Evolutionary conservation across 2,329 filamentous ascomycete genomes (phyloP).

Genomic region (Fusarium mundagurra): DNA sequence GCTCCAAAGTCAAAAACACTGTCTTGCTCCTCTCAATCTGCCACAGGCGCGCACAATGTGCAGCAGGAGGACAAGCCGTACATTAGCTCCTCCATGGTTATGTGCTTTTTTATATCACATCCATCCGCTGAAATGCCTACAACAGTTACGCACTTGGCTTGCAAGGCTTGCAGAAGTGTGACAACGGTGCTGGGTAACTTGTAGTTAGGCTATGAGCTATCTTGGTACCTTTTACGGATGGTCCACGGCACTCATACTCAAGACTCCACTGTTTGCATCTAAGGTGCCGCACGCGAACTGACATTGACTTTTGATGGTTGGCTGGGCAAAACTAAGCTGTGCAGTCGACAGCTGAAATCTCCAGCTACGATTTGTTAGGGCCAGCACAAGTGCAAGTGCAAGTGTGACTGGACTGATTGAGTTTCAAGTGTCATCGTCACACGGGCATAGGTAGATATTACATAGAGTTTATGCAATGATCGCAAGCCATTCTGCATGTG

Average conservation of each 20-base stretch:
- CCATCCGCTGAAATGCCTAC: neutral
- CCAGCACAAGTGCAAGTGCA: neutral
- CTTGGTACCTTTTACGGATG: neutral
- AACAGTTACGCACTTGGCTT: neutral
- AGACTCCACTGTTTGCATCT: neutral
- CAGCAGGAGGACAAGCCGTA: constrained; percentile 1
- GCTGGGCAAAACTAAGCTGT: neutral
- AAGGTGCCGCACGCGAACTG: constrained; percentile 1
- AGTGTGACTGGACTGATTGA: neutral
- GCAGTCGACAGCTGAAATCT: neutral
- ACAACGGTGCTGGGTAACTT: constrained; percentile 4
- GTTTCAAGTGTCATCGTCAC: neutral
- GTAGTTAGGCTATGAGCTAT: neutral
- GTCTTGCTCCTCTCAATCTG: neutral
- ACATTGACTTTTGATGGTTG: constrained; percentile 6
- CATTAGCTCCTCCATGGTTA: neutral
- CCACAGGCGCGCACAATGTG: constrained; percentile 8
- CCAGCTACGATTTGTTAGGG: neutral
- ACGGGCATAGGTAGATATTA: constrained; percentile 2
- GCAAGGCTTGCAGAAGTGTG: constrained; percentile 26
- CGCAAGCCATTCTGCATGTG: neutral
- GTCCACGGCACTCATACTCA: neutral
- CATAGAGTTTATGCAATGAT: constrained; percentile 13
- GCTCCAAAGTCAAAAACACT: neutral
- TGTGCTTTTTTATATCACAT: constrained; percentile 1